Evolutionary conservation across 495 filamentous ascomycete genomes (phyloP).

Genomic region (Aspergillus steynii): DNA sequence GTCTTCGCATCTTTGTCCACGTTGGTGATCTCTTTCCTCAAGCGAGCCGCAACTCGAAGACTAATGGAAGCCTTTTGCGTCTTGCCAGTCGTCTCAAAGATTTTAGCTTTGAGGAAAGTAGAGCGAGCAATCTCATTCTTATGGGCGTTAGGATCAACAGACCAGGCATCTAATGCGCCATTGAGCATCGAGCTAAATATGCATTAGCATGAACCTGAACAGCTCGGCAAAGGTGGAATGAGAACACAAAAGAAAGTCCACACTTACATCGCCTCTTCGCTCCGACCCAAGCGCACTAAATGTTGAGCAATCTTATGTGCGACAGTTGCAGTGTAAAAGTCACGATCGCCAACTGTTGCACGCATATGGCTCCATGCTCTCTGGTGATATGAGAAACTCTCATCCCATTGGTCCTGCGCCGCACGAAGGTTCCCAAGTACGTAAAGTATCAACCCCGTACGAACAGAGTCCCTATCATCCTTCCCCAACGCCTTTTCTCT

Average conservation of each 20-base stretch:
- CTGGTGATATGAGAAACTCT: conserved; percentile 28
- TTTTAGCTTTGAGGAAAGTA: conserved; percentile 22
- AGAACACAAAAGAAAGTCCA: background rate
- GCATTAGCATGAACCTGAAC: background rate
- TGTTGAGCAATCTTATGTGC: conserved; percentile 33
- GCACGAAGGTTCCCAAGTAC: conserved; percentile 28
- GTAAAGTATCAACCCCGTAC: conserved; percentile 32
- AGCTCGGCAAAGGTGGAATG: background rate
- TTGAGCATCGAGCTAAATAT: conserved; percentile 21
- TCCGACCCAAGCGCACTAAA: conserved; percentile 18
- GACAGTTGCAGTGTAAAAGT: conserved; percentile 27
- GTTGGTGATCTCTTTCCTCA: conserved; percentile 5
- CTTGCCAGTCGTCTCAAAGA: conserved; percentile 19
- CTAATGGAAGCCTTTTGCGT: conserved; percentile 18
- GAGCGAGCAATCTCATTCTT: conserved; percentile 28
- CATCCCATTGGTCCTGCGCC: conserved; percentile 18
- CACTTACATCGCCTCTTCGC: conserved; percentile 28
- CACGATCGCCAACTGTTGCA: conserved; percentile 26
- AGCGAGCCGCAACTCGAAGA: conserved; percentile 8
- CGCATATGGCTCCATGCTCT: conserved; percentile 23
- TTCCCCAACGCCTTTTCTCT: conserved; percentile 17
- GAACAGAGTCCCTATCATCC: conserved; percentile 23
- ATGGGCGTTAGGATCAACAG: conserved; percentile 16
- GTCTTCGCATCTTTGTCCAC: conserved; percentile 1
- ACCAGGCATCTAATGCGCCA: conserved; percentile 23